Evolutionary conservation across 257 asterid genomes (phyloP), one percentile per base, ranked within the genome.

Genomic region (Primulina eburnea): DNA sequence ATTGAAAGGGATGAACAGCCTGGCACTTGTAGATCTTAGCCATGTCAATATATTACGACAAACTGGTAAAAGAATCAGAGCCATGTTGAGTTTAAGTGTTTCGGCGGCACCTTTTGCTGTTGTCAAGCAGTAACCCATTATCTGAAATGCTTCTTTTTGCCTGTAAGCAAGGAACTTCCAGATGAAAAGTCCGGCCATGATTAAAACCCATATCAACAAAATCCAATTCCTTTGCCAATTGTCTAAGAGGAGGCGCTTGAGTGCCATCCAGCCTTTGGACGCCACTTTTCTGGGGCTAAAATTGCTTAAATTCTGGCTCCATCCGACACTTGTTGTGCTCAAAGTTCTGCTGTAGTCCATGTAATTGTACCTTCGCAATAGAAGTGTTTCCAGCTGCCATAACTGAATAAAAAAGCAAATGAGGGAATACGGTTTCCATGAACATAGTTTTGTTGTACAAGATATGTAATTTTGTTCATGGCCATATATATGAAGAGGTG

Each of bases 91-190:
- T 71, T 92, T 92, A 57, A 92, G 90, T 1, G 96, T 92, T 82
- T 92, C 98, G 0, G 98, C 98, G 9, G 98, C 96, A 6, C 98
- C 98, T 72, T 92, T 92, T 60, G 98, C 96, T 4, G 95, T 92
- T 9, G 96, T 69, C 33, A 89, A 76, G 79, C 98, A 92, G 71
- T 88, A 70, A 1, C 98, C 98, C 96, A 87, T 85, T 26, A 86
- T 68, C 9, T 87, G 94, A 79, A 89, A 92, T 4, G 94, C 93
- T 6, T 85, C 70, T 62, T 65, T 81, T 28, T 64, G 89, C 71
- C 82, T 68, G 73, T 92, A 87, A 38, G 88, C 94, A 5, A 77
- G 28, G 80, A 88, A 92, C 71, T 92, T 92, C 98, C 98, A 92
- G 9, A 90, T 73, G 83, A 92, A 92, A 38, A 92, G 89, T 32